phyloP scores from a whole-genome alignment of 768 basidiomycete genomes.

The Ephemerocybe angulata region DNA sequence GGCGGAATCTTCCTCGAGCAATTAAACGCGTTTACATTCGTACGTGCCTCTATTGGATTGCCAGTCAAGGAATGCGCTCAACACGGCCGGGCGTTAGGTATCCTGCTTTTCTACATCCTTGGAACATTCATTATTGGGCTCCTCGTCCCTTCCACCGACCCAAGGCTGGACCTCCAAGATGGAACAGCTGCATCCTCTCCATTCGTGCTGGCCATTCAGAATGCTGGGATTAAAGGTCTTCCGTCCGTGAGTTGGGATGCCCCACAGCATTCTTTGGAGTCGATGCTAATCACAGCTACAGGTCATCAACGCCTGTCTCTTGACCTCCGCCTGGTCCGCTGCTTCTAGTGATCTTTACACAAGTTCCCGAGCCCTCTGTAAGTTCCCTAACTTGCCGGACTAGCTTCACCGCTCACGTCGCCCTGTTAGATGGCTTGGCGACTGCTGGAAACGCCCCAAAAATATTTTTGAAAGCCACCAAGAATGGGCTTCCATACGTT shows the following conservation, averaged over 20 bases:
- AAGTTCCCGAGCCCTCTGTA: conserved; percentile 81
- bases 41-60: conserved; percentile 18
- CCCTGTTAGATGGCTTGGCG: conserved; percentile 70
- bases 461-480: conserved; percentile 67
- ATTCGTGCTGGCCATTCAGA: conserved; percentile 86
- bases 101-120: conserved; percentile 74
- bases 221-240: conserved; percentile 80
- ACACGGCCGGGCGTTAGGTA: conserved; percentile 44
- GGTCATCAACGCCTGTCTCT: conserved; percentile 78
- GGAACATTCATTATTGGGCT: conserved; percentile 77
- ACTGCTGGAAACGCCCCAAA: conserved; percentile 76
- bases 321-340: conserved; percentile 92
- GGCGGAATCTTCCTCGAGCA: conserved; percentile 57
- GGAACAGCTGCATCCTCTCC: conserved; percentile 75
- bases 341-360: conserved; percentile 89
- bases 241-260: conserved; percentile 57
- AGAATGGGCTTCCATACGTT: conserved; percentile 71
- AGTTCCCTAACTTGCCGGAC: conserved; percentile 22
- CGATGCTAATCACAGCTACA: conserved; percentile 20
- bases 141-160: conserved; percentile 71
- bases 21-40: conserved; percentile 74
- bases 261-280: background rate
- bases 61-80: background rate
- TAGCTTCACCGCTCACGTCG: conserved; percentile 1
- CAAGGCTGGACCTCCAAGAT: conserved; percentile 44